Conservation (phyloP, 352 stramenopile genomes). For the Globisporangium heterothallicum region DNA sequence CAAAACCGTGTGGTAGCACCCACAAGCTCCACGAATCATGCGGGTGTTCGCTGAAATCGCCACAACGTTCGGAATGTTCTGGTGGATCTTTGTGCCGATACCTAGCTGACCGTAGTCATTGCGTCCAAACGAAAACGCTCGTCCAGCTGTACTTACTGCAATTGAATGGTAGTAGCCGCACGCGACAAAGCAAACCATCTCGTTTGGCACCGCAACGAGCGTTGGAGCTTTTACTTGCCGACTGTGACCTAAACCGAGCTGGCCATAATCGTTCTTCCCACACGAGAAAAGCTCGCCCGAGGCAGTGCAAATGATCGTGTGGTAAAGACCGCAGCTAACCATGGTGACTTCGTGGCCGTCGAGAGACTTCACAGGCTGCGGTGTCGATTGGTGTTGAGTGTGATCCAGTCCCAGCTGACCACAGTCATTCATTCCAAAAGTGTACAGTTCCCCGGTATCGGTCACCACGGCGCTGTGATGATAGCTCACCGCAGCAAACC, state of each 20-base stretch:
- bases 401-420: constrained; percentile 80
- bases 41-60: constrained; percentile 59
- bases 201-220: constrained; percentile 51
- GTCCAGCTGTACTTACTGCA: constrained; percentile 55
- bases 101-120: constrained; percentile 88
- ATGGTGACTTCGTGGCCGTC: constrained; percentile 68
- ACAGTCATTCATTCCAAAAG: constrained; percentile 89
- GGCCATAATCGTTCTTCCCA: constrained; percentile 87
- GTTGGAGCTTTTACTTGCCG: constrained; percentile 69
- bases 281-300: constrained; percentile 67
- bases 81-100: constrained; percentile 80
- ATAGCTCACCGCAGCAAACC: constrained; percentile 79
- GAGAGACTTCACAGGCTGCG: constrained; percentile 73
- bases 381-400: constrained; percentile 66
- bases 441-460: constrained; percentile 72
- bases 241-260: constrained; percentile 76
- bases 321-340: constrained; percentile 78
- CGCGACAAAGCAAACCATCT: constrained; percentile 74
- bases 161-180: constrained; percentile 86
- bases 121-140: constrained; percentile 74
- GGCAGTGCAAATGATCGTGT: constrained; percentile 75
- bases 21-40: constrained; percentile 73
- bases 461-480: constrained; percentile 81
- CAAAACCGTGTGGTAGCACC: constrained; percentile 84
- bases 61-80: constrained; percentile 68